These are phyloP conservation scores for Austroboletus niveus DNA, from an alignment of 1,284 basidiomycete genomes.

Conservation along the genomic window DNA sequence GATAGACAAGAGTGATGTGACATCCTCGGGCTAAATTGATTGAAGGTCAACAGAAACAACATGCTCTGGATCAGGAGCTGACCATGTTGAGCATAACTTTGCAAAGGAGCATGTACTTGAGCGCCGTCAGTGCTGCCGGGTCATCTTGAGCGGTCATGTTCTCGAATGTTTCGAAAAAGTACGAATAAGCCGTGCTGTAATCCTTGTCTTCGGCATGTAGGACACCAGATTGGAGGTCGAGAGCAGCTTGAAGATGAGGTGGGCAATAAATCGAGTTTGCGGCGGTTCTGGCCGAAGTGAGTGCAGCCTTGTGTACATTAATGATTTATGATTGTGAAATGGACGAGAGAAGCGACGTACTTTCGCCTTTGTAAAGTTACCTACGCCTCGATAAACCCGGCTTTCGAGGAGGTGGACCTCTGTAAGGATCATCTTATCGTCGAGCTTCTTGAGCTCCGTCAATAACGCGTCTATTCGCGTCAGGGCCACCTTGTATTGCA, in stretches of 20 bases:
- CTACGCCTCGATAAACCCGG: constrained; percentile 85
- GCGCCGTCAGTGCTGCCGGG: constrained; percentile 73
- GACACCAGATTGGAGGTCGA: constrained; percentile 91
- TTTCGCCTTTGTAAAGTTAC: constrained; percentile 95
- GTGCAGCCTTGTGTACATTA: constrained; percentile 65
- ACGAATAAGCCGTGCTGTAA: constrained; percentile 95
- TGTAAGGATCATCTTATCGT: constrained; percentile 98
- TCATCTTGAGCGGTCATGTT: constrained; percentile 72
- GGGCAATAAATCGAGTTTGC: constrained; percentile 99
- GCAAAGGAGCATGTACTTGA: constrained; percentile 98
- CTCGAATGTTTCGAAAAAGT: constrained; percentile 98
- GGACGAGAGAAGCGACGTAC: constrained; percentile 36
- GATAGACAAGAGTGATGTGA: constrained; percentile 79
- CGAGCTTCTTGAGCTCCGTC: constrained; percentile 88
- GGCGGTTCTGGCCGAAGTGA: constrained; percentile 91
- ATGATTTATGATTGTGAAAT: not conserved
- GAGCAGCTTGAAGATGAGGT: constrained; percentile 85
- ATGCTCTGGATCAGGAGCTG: constrained; percentile 24
- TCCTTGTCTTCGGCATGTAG: constrained; percentile 98
- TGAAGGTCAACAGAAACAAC: not conserved
- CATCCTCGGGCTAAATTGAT: constrained; percentile 82
- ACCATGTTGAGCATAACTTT: constrained; percentile 98
- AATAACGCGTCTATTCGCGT: constrained; percentile 82
- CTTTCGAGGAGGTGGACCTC: constrained; percentile 96
- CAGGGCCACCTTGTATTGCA: constrained; percentile 80